Conservation (phyloP, 257 asterid genomes). For the Capsicum rhomboideum region DNA sequence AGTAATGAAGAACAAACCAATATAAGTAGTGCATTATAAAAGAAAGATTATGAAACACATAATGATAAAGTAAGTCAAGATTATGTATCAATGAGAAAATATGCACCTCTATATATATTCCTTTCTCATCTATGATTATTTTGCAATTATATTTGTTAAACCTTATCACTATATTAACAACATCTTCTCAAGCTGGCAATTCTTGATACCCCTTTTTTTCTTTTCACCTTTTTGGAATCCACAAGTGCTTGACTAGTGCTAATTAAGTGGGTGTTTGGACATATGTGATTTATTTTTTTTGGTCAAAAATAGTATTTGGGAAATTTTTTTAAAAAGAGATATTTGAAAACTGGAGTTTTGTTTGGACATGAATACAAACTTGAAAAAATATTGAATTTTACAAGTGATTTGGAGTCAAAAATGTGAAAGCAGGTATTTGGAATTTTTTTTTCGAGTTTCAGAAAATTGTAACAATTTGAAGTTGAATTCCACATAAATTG, state of each 20-base stretch:
- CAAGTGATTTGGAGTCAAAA: background rate
- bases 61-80: background rate
- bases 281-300: too few species aligned
- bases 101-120: background rate
- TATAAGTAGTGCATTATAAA: background rate
- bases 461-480: background rate
- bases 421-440: background rate
- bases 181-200: constrained; percentile 20
- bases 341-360: background rate
- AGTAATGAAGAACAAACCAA: background rate
- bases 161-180: background rate
- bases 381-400: background rate
- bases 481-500: background rate
- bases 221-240: constrained; percentile 1
- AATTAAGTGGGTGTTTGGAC: too few species aligned
- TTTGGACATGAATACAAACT: background rate
- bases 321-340: too few species aligned
- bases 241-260: background rate
- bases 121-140: constrained; percentile 13
- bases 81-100: constrained; percentile 4
- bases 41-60: background rate
- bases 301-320: too few species aligned
- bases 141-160: constrained; percentile 12
- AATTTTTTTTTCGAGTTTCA: background rate
- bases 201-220: constrained; percentile 6